Conservation (phyloP, 2,329 filamentous ascomycete species). For the Cladorrhinum sp. region DNA sequence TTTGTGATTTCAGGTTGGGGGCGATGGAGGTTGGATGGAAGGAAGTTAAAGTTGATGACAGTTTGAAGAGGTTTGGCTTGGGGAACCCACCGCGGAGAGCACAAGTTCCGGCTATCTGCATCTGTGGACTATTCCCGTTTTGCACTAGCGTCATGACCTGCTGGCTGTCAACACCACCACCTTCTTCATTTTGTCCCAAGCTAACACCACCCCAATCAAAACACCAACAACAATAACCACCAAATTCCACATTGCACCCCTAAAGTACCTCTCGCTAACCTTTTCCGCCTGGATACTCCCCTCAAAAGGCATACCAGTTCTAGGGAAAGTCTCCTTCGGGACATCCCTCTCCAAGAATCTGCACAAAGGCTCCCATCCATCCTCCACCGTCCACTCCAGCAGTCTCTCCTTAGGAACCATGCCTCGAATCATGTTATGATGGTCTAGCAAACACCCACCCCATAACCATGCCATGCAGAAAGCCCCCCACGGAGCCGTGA, state of each 20-base stretch:
- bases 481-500: neutral
- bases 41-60: neutral
- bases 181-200: neutral
- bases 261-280: neutral
- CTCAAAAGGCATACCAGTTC: neutral
- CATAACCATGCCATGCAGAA: neutral
- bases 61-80: too few relatives aligned
- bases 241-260: neutral
- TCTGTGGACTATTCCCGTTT: neutral
- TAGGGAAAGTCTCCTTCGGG: neutral
- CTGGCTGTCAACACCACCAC: too few relatives aligned
- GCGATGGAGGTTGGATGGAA: neutral
- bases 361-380: conserved; percentile 12
- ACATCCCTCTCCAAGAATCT: conserved; percentile 8
- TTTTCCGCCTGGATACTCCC: neutral
- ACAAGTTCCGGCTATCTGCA: neutral
- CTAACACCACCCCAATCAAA: neutral
- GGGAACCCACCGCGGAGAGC: neutral
- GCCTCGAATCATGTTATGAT: conserved; percentile 4
- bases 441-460: neutral
- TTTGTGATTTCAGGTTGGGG: neutral
- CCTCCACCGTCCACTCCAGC: conserved; percentile 7
- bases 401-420: conserved; percentile 7
- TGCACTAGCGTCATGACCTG: neutral
- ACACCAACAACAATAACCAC: neutral